These are phyloP conservation scores for Serendipita indica DNA, from an alignment of 768 basidiomycete genomes.

Conservation along the genomic window DNA sequence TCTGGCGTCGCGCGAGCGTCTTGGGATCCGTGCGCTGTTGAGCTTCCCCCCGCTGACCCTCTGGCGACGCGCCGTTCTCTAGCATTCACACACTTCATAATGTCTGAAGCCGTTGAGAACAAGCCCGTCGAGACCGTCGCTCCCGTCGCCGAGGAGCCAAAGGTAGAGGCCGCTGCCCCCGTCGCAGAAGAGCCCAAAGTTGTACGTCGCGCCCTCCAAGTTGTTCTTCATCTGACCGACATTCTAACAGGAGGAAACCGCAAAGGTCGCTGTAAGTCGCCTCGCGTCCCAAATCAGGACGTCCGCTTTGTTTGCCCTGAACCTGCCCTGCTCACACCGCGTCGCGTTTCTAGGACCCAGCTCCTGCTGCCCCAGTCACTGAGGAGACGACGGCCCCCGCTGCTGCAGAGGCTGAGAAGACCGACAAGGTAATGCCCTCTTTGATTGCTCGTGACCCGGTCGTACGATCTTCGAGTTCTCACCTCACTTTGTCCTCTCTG, in stretches of 20 bases:
- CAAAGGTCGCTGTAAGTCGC: not conserved
- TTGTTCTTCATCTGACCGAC: not conserved
- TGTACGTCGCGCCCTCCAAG: constrained; percentile 18
- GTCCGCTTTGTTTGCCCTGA: constrained; percentile 3
- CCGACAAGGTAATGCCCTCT: not conserved
- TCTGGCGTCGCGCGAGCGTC: not conserved
- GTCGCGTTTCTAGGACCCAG: constrained; percentile 14
- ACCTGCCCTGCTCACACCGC: not conserved
- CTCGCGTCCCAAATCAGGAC: not conserved
- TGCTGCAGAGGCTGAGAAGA: constrained; percentile 12
- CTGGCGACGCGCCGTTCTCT: constrained; percentile 28
- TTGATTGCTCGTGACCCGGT: not conserved
- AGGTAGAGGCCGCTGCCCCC: constrained; percentile 26
- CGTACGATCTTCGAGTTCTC: constrained; percentile 3
- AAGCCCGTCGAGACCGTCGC: constrained; percentile 10
- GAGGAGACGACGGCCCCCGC: constrained; percentile 11
- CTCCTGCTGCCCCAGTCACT: constrained; percentile 12
- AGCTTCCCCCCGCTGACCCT: constrained; percentile 8
- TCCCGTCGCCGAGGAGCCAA: constrained; percentile 12
- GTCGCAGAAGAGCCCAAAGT: constrained; percentile 32
- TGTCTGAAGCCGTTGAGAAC: constrained; percentile 37
- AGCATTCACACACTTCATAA: constrained; percentile 45
- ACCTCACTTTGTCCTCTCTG: not conserved
- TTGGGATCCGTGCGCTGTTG: not conserved
- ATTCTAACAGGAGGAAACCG: not conserved